Evolutionary conservation across 148 eudicot species (phyloP), one percentile per base, ranked within the genome.

Genomic region (Talinum fruticosum): DNA sequence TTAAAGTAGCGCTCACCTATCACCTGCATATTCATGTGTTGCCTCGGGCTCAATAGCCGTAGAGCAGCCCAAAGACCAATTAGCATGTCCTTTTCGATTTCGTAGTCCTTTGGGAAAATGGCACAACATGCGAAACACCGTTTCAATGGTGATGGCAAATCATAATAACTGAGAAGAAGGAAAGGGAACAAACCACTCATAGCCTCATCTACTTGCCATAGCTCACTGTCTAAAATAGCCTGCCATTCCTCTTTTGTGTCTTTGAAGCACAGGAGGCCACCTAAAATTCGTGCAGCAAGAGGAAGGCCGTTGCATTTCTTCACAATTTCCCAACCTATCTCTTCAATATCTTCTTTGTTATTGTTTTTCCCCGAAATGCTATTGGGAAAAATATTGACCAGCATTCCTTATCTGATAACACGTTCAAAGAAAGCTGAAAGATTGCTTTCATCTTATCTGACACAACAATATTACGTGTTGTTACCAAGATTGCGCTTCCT

Each of bases 401-500:
- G 54, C 75, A 72, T 7, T 72, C 64, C 15, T 72, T 41, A 10
- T 51, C 64, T 7, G 75, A 72, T 12, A 73, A 23, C 35, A 15
- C 30, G 7, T n/a, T 33, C 36, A 73, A 24, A 23, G 23, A 8
- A 19, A 73, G 44, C 30, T 33, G 34, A 51, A 24, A 51, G 26
- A 49, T 53, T 14, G 34, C 33, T 15, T 53, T 14, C 76, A 73
- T 54, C 41, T 51, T 73, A 28, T 33, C 36, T 10, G 76, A 62
- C 18, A 73, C 37, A 1, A 23, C 53, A 8, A 10, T 45, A 19
- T 10, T 53, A 45, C 76, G 34, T 10, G 76, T 73, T 4, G 76
- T 73, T 26, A 73, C 36, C 36, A 73, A 19, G 5, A 73, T 28
- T 53, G 44, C 59, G 23, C 76, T 73, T 73, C 65, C 76, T n/a